Evolutionary conservation across 129 eudicot genomes (phyloP), one percentile per base, ranked within the genome.

Genomic region (Gnaphalium uliginosum): DNA sequence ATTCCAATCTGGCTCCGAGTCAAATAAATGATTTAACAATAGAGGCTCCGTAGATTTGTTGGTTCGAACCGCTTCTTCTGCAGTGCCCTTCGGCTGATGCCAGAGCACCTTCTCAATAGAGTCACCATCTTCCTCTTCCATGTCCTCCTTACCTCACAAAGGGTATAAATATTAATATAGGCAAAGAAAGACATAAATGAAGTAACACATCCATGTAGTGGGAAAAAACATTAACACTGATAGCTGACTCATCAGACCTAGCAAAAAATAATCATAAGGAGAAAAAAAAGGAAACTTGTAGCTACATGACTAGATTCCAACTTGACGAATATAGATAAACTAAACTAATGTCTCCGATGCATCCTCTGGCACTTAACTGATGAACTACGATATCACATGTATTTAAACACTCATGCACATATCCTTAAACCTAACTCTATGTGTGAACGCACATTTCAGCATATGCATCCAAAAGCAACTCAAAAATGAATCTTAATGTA

Each of bases 71-170:
- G 99, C 96, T 84, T 91, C 99, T 77, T 91, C 96, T 23, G 99
- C 96, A 71, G 75, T 89, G 77, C 99, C 99, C 80, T 81, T 89
- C 63, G 94, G 99, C 74, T 95, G 99, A 89, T 95, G 99, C 99
- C 99, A 95, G 54, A 91, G 80, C 68, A 95, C 99, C 87, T 85
- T 95, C 82, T 95, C 99, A 79, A 95, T 94, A 1, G 88, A 73
- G 72, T 94, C 99, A 53, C 86, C 90, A 75, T 91, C 99, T 79
- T 95, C 99, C 83, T 95, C 99, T 78, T 89, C 97, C 78, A 81
- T 56, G 26, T 90, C 97, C 50, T 95, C 97, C 99, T 93, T 83
- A 66, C 65, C 83, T n/a, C 57, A 68, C 76, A 61, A 57, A n/a
- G 17, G 29, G 73, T 22, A 74, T 57, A 76, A n/a, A 72, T 51